Evolutionary conservation across 176 grass and related monocot species (phyloP).

Genomic region (Raddia guianensis): DNA sequence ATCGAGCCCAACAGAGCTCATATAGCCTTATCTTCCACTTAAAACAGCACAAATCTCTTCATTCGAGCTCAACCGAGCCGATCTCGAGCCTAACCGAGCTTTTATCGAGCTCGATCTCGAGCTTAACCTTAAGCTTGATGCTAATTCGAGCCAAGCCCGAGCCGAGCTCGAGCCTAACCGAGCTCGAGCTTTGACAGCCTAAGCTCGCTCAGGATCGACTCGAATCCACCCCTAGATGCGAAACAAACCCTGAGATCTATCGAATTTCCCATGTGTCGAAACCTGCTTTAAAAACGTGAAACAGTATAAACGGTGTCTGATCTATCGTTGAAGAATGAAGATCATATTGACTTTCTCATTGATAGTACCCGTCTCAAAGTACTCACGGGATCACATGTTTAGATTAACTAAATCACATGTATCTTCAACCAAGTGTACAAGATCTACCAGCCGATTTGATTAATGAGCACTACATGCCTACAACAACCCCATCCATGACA

Average conservation of each 20-base stretch:
- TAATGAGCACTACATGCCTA: slow-evolving; percentile 31
- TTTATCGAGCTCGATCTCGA: too few relatives aligned
- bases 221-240: too few relatives aligned
- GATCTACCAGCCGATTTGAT: slow-evolving; percentile 39
- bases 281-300: not conserved
- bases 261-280: slow-evolving; percentile 39
- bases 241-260: not conserved
- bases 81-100: too few relatives aligned
- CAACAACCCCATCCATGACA: slow-evolving; percentile 32
- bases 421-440: slow-evolving; percentile 22
- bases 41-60: too few relatives aligned
- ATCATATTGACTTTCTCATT: slow-evolving; percentile 22
- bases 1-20: too few relatives aligned
- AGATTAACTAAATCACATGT: slow-evolving; percentile 17
- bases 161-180: too few relatives aligned
- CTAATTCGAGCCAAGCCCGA: too few relatives aligned
- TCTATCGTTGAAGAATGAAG: slow-evolving; percentile 29
- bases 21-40: too few relatives aligned
- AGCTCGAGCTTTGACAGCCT: too few relatives aligned
- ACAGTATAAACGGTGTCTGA: not conserved
- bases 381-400: slow-evolving; percentile 37
- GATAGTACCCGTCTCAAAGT: not conserved
- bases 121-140: too few relatives aligned
- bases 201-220: too few relatives aligned
- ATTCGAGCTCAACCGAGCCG: too few relatives aligned